Percentiles rank a stretch among this genome's conserved stretches.
Evolutionary conservation across 306 rosid genomes (phyloP).

Genomic region (Vicia sativa): DNA sequence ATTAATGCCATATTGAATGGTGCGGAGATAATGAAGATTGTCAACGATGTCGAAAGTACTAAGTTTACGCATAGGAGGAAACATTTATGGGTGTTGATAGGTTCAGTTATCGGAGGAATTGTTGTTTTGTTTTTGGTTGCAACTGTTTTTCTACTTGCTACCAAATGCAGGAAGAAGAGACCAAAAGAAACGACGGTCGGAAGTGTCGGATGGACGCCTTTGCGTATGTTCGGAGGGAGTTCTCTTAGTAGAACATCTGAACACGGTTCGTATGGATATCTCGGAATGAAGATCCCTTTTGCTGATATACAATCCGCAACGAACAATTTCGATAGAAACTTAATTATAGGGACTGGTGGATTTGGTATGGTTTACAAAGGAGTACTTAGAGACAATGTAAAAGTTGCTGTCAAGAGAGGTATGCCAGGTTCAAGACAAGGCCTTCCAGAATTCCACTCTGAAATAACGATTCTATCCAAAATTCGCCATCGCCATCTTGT

Average conservation of each 20-base stretch:
- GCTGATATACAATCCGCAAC: slow-evolving; percentile 75
- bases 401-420: slow-evolving; percentile 96
- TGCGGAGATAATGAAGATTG: slow-evolving; percentile 92
- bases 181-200: slow-evolving; percentile 55
- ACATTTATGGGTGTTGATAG: slow-evolving; percentile 57
- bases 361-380: slow-evolving; percentile 93
- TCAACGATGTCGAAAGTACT: slow-evolving; percentile 38
- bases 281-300: slow-evolving; percentile 78
- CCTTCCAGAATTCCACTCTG: slow-evolving; percentile 95
- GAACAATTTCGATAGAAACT: slow-evolving; percentile 70
- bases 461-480: slow-evolving; percentile 78
- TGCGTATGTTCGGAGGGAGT: slow-evolving; percentile 76
- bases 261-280: slow-evolving; percentile 77
- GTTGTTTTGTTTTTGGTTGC: slow-evolving; percentile 44
- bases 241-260: slow-evolving; percentile 81
- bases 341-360: slow-evolving; percentile 90
- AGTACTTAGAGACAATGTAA: slow-evolving; percentile 66
- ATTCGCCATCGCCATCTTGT: slow-evolving; percentile 96
- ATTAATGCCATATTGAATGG: slow-evolving; percentile 93
- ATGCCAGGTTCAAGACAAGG: slow-evolving; percentile 98
- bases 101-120: slow-evolving; percentile 67
- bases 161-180: slow-evolving; percentile 64
- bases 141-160: slow-evolving; percentile 54
- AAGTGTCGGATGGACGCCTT: slow-evolving; percentile 89
- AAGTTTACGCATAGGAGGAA: slow-evolving; percentile 37